Percentiles rank a stretch among this genome's conserved stretches.
These are phyloP conservation scores for Solanum appendiculatum DNA, from an alignment of 257 asterid species.

Conservation along the genomic window DNA sequence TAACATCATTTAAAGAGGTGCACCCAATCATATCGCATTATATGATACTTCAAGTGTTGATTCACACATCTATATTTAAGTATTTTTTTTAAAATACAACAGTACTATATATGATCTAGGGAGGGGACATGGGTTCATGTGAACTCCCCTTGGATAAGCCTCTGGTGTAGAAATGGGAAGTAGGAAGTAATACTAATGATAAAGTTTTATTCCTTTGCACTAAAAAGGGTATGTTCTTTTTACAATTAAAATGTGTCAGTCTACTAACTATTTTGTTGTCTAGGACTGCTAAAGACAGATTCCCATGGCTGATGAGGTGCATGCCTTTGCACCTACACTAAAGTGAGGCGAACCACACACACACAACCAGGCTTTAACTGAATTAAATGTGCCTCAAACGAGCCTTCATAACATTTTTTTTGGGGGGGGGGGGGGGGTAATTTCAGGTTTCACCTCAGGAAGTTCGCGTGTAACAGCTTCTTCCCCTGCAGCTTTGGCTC, in stretches of 20 bases:
- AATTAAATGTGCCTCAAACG: neutral
- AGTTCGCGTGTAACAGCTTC: constrained; percentile 60
- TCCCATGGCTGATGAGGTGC: neutral
- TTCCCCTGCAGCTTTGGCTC: constrained; percentile 95
- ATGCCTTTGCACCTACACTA: neutral
- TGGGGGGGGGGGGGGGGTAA: neutral
- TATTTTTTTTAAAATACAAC: too few species aligned
- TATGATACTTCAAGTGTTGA: too few species aligned
- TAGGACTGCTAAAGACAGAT: neutral
- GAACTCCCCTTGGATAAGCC: too few species aligned
- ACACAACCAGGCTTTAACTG: neutral
- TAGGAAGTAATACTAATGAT: neutral
- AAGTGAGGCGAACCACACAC: neutral
- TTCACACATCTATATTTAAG: too few species aligned
- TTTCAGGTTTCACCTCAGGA: constrained; percentile 51
- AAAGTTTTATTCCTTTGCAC: neutral
- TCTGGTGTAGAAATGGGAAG: neutral
- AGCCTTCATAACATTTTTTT: neutral
- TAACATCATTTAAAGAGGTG: too few species aligned
- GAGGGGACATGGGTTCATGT: too few species aligned
- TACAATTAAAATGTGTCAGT: neutral
- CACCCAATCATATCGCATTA: too few species aligned
- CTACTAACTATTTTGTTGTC: neutral
- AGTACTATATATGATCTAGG: too few species aligned
- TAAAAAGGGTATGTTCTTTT: neutral